Evolutionary conservation across 352 stramenopile genomes (phyloP), one percentile per base, ranked within the genome.

Genomic region (Phytophthora pistaciae): DNA sequence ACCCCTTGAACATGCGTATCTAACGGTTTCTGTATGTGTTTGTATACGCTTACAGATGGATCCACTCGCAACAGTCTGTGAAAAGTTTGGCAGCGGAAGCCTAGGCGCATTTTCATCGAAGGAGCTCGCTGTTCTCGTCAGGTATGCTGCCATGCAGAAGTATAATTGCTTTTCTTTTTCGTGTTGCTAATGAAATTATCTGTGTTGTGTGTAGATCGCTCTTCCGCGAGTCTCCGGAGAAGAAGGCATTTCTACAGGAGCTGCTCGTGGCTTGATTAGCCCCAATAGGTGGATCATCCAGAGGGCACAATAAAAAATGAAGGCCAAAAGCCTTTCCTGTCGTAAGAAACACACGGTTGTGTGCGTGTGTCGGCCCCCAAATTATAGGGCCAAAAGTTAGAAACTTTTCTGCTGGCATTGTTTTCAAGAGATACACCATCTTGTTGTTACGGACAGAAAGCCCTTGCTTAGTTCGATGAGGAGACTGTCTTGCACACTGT

Each of bases 151-250:
- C n/a, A 13, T 20, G 14, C 7, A 29, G 16, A 27, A 14, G 7
- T 7, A 21, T 11, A 14, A 25, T 27, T 14, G n/a, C 46, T 2
- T 53, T 53, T 4, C 6, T 53, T n/a, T 50, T 0, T 50, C n/a
- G 13, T 9, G n/a, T 53, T 23, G 46, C 21, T 53, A 9, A 49
- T 21, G 14, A 49, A 20, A 49, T 21, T 49, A 49, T 49, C 18
- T 9, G 40, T 53, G 46, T 10, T 7, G 38, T 31, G 46, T 56
- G 10, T 52, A 93, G 86, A 33, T 82, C 86, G 21, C 75, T 91
- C 5, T 91, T 89, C 55, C 84, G 81, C 29, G 86, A 94, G 14
- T 91, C 87, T 27, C 63, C 70, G 1, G 87, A 91, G 54, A 78
- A 82, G 31, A 83, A 82, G 31, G 77, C 75, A 13, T 74, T 92